Evolutionary conservation across 2,329 filamentous ascomycete species (phyloP).

Genomic region (Venturia nashicola): DNA sequence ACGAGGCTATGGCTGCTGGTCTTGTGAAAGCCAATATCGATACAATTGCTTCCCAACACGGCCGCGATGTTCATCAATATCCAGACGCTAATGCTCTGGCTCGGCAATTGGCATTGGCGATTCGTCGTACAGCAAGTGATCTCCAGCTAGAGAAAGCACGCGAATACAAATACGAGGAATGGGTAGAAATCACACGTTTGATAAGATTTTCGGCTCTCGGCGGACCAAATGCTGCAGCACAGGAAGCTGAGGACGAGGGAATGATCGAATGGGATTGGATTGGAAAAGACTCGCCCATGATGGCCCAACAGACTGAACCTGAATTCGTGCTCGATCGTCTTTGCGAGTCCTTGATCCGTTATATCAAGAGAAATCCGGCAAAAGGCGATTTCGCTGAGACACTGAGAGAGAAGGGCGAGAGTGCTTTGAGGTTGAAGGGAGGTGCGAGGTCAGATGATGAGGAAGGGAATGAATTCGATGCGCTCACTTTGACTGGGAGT

Average conservation of each 20-base stretch:
- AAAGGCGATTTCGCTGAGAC: constrained; percentile 7
- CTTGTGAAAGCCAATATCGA: neutral
- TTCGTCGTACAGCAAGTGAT: constrained; percentile 6
- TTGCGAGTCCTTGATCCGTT: constrained; percentile 8
- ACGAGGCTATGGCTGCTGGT: constrained; percentile 1
- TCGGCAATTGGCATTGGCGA: constrained; percentile 7
- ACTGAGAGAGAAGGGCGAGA: constrained; percentile 9
- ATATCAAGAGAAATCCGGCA: constrained; percentile 9
- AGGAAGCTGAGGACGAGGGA: constrained; percentile 4
- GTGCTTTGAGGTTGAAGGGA: constrained; percentile 3
- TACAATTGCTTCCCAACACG: neutral
- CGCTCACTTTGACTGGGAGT: neutral
- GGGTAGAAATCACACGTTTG: constrained; percentile 9
- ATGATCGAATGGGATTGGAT: constrained; percentile 11
- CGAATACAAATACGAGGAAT: constrained; percentile 10
- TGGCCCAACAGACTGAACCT: constrained; percentile 6
- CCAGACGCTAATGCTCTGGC: constrained; percentile 8
- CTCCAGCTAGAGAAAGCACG: neutral
- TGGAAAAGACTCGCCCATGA: constrained; percentile 9
- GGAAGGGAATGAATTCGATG: neutral
- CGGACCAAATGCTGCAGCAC: neutral
- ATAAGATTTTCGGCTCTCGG: constrained; percentile 5
- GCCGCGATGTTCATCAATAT: neutral
- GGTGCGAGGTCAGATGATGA: neutral
- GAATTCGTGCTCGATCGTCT: constrained; percentile 9